Percentiles rank a stretch among this genome's conserved stretches.
Evolutionary conservation across 352 stramenopile species (phyloP).

Genomic region (Phytopythium mirpurense): DNA sequence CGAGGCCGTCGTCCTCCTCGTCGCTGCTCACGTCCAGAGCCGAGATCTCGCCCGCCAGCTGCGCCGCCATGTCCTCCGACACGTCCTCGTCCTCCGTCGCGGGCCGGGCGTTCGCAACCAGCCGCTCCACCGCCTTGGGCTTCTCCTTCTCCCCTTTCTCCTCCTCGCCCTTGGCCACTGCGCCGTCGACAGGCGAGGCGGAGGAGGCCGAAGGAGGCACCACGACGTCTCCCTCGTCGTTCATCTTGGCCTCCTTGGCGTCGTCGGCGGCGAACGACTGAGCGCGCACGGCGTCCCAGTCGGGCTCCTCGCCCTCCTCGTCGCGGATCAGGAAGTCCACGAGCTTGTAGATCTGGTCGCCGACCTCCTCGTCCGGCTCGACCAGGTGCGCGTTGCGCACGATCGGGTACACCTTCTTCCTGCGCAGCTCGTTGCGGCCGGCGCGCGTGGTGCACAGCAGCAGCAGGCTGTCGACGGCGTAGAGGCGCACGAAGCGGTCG

Average conservation of each 20-base stretch:
- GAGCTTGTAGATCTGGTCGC: constrained; percentile 87
- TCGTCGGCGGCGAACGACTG: constrained; percentile 57
- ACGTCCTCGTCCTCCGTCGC: constrained; percentile 60
- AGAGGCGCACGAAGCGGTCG: constrained; percentile 64
- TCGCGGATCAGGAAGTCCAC: constrained; percentile 86
- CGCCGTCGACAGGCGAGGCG: neutral
- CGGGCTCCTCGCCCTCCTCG: constrained; percentile 80
- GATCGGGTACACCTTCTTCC: constrained; percentile 86
- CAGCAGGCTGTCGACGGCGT: constrained; percentile 66
- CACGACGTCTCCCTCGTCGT: constrained; percentile 18
- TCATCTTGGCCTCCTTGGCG: constrained; percentile 26
- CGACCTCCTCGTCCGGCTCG: constrained; percentile 75
- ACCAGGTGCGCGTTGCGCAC: constrained; percentile 79
- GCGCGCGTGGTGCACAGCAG: constrained; percentile 76
- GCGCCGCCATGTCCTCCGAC: constrained; percentile 54
- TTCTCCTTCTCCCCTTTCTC: constrained; percentile 10
- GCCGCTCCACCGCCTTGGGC: constrained; percentile 7
- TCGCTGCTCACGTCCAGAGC: constrained; percentile 82
- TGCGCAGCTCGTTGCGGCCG: constrained; percentile 69
- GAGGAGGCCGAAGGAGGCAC: constrained; percentile 10
- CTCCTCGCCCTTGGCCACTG: neutral
- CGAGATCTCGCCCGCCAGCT: constrained; percentile 61
- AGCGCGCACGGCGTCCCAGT: constrained; percentile 72
- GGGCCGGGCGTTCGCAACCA: constrained; percentile 6
- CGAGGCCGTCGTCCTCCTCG: constrained; percentile 61